Conservation (phyloP, 1,139 yeast species). For the Saccharomycopsis hybrid region DNA sequence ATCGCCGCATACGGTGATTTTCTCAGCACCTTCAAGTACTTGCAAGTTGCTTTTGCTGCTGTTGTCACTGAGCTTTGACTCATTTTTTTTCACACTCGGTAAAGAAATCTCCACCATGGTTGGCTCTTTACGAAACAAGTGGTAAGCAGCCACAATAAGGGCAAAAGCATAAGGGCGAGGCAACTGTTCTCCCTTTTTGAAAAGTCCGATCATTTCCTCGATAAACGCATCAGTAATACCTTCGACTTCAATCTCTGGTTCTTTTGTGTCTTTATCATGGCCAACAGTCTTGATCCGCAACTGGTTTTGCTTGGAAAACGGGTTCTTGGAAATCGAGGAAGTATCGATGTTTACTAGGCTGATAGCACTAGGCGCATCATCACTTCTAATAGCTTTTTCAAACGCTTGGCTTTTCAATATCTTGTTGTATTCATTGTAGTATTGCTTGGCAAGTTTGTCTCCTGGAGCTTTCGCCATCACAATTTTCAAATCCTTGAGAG, state of each 20-base stretch:
- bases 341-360: constrained; percentile 41
- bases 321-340: constrained; percentile 37
- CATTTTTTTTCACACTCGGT: constrained; percentile 32
- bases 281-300: constrained; percentile 21
- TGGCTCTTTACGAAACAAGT: constrained; percentile 57
- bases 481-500: constrained; percentile 60
- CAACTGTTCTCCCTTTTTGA: constrained; percentile 65
- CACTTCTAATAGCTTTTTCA: constrained; percentile 80
- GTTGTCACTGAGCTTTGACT: no score
- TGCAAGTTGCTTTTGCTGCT: background rate
- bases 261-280: constrained; percentile 20
- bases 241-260: constrained; percentile 22
- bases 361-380: constrained; percentile 41
- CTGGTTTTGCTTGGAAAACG: constrained; percentile 2
- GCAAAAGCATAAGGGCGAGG: constrained; percentile 84
- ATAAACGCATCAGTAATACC: constrained; percentile 48
- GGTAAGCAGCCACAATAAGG: constrained; percentile 66
- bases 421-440: constrained; percentile 58
- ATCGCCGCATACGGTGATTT: constrained; percentile 88
- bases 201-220: constrained; percentile 55
- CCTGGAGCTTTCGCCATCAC: constrained; percentile 61
- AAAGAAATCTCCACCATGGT: constrained; percentile 69
- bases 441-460: constrained; percentile 62
- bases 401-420: constrained; percentile 72
- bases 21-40: constrained; percentile 27